Conservation (phyloP, 176 grass and related monocot species). For the Canna indica region DNA sequence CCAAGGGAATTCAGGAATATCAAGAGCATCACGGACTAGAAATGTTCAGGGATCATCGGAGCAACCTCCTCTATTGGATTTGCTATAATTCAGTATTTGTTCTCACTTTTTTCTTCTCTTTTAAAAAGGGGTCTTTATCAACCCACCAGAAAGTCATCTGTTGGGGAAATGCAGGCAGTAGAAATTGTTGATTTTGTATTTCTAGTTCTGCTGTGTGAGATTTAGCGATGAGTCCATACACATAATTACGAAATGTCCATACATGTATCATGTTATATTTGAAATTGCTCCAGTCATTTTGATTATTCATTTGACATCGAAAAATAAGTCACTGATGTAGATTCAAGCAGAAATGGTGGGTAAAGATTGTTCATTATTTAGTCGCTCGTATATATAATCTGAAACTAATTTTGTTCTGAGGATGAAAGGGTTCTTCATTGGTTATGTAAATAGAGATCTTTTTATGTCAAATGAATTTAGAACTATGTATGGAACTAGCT, state of each 20-base stretch:
- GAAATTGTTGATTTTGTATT: neutral
- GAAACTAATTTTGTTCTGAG: neutral
- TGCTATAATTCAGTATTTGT: conserved; percentile 38
- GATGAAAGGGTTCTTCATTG: no score
- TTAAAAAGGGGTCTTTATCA: neutral
- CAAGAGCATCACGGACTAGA: conserved; percentile 47
- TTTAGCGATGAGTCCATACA: neutral
- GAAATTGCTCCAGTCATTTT: neutral
- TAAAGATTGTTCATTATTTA: neutral
- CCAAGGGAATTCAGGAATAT: conserved; percentile 65
- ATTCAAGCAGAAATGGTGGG: neutral
- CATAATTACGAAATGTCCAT: neutral
- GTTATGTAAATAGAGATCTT: no score
- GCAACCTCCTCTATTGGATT: conserved; percentile 63
- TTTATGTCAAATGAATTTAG: no score
- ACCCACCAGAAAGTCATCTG: neutral
- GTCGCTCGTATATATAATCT: neutral
- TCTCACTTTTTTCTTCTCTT: neutral
- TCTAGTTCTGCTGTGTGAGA: neutral
- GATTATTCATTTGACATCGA: neutral
- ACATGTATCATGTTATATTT: neutral
- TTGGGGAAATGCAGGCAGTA: neutral
- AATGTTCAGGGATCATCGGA: conserved; percentile 42
- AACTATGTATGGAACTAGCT: no score
- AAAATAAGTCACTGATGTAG: neutral